Base-by-base conservation (phyloP, 2,329 filamentous ascomycete species). In the Aspergillus puulaauensis region DNA sequence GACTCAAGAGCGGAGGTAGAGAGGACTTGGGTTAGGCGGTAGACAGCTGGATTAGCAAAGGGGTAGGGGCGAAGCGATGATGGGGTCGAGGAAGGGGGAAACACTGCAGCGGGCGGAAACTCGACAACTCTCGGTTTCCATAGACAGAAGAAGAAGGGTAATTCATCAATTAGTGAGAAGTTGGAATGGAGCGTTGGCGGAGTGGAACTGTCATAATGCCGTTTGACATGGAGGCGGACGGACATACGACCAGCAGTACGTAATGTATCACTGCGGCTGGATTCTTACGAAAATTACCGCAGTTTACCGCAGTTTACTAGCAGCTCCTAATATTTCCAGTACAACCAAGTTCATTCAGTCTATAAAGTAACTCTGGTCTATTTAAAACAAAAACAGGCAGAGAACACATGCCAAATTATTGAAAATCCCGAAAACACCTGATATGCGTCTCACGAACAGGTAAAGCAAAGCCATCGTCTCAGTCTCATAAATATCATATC, bases 51-150 rank as follows among this genome's bases (percentile, higher is more conserved):
- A 52, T 58, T 58, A 56, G 58, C 61, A 58, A 63, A 64, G 53
- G 51, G 56, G 54, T 46, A 44, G 51, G 52, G 48, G 55, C 23
- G 49, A 40, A 50, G 52, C 40, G 59, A 64, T 59, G 58, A 62
- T 47, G 51, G 44, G n/a, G 27, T 45, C 23, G 52, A 50, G 35
- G 33, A 44, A 21, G 48, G 23, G 37, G 44, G 46, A 47, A 54
- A 40, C 56, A 56, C 54, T 54, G 44, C 23, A 23, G n/a, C 9
- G 11, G n/a, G 31, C 8, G 35, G 17, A n/a, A 17, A 40, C 62
- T 54, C 64, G 54, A 54, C 60, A 43, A 39, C 65, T 59, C 19
- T 66, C 70, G 41, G 61, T 61, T 45, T 70, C 60, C 61, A 73
- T 66, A 50, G 67, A 74, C 51, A 61, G 57, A 41, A 63, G 50